Conservation (phyloP, 495 filamentous ascomycete species). For the Lindgomyces ingoldianus region DNA sequence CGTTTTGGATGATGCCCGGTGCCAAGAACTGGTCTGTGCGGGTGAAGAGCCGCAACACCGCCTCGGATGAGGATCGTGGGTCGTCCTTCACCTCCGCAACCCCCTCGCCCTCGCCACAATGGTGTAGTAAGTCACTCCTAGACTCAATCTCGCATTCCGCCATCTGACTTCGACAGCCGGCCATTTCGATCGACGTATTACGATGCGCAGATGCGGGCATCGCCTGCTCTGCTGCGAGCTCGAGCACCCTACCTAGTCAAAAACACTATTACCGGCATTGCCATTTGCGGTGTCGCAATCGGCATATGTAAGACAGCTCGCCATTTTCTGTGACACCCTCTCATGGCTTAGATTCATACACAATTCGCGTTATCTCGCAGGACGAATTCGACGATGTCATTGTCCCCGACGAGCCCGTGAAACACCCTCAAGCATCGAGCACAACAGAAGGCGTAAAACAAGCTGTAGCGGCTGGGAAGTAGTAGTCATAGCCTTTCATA, state of each 20-base stretch:
- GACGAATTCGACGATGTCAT: constrained; percentile 97
- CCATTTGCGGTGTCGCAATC: constrained; percentile 67
- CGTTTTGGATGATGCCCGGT: too few species aligned
- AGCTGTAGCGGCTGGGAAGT: constrained; percentile 23
- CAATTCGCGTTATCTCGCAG: constrained; percentile 84
- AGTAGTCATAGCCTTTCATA: too few species aligned
- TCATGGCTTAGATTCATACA: constrained; percentile 79
- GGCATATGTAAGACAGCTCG: constrained; percentile 87
- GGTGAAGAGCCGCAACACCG: constrained; percentile 30
- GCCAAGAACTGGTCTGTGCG: not conserved
- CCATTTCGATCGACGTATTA: constrained; percentile 79
- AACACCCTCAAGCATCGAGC: constrained; percentile 15
- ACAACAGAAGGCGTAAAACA: constrained; percentile 19
- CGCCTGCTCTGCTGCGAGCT: constrained; percentile 82
- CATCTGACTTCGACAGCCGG: constrained; percentile 51
- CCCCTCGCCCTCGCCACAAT: constrained; percentile 19
- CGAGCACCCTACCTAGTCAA: constrained; percentile 88
- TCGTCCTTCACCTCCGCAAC: constrained; percentile 1
- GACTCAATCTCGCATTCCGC: too few species aligned
- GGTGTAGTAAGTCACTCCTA: constrained; percentile 27
- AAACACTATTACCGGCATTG: constrained; percentile 75
- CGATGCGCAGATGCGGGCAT: constrained; percentile 76
- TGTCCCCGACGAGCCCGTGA: constrained; percentile 34
- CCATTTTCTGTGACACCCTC: too few species aligned
- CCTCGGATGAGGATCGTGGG: not conserved